Conservation (phyloP, 2,329 filamentous ascomycete species). For the Eurotiales sp. region DNA sequence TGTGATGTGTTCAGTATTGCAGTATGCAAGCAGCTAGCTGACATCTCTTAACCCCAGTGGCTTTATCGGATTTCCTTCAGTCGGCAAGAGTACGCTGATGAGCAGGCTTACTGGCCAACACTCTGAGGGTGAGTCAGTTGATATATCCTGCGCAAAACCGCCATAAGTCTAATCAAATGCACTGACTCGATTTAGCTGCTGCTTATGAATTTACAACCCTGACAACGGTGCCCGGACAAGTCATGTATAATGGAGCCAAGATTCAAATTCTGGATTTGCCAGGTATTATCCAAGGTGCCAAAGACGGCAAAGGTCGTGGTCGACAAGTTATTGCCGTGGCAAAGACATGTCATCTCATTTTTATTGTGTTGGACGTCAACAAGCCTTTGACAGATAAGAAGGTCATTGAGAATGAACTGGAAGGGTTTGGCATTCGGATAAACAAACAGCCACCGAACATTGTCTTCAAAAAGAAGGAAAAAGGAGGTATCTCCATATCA, state of each 20-base stretch:
- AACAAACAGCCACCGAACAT: conserved; percentile 98
- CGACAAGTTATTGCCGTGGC: conserved; percentile 97
- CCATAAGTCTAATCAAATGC: background rate
- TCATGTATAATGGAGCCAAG: conserved; percentile 93
- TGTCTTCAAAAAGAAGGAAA: conserved; percentile 99
- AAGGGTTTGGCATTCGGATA: conserved; percentile 95
- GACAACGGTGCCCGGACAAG: conserved; percentile 94
- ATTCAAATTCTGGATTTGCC: conserved; percentile 98
- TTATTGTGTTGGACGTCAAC: conserved; percentile 97
- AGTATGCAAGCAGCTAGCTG: background rate
- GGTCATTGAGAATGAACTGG: conserved; percentile 89
- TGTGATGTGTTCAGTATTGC: conserved; percentile 25
- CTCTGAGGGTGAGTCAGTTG: conserved; percentile 61
- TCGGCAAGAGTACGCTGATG: conserved; percentile 98
- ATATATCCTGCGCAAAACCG: background rate
- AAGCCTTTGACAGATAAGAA: conserved; percentile 97
- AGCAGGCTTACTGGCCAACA: conserved; percentile 91
- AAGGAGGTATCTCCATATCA: conserved; percentile 94
- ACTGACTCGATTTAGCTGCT: conserved; percentile 54
- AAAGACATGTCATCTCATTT: conserved; percentile 97
- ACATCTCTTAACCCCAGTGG: conserved; percentile 50
- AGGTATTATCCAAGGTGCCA: conserved; percentile 97
- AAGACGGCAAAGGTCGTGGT: conserved; percentile 96
- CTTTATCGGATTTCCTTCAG: conserved; percentile 97
- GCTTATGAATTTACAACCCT: conserved; percentile 99